Evolutionary conservation across 1,139 yeast genomes (phyloP), one percentile per base, ranked within the genome.

Genomic region (Taphrina betulina): DNA sequence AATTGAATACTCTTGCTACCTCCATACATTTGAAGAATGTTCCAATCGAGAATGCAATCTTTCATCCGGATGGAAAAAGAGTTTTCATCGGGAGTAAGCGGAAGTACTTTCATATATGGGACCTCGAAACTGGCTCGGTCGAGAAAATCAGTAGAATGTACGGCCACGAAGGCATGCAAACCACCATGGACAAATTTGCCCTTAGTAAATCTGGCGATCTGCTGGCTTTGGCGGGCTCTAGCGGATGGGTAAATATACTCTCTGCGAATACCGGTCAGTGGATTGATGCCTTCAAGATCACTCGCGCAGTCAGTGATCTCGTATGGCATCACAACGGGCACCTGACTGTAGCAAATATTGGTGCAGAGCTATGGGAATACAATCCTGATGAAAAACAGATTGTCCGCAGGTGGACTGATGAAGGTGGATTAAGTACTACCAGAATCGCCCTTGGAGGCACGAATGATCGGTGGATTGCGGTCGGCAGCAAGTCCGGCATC

Each of bases 331-430:
- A 26, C 2, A 68, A 69, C 43, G 83, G 83, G 57, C 83, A 81
- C 58, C 68, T 86, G 22, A 70, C 85, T 14, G 81, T 86, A 23
- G 79, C 83, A 19, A 90, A 85, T 66, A 75, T 82, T 0, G 78
- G 80, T n/a, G 97, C 97, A 40, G 95, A 88, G 61, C 79, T 92
- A 1, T 90, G 95, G 95, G 96, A 89, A 64, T 94, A 87, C 72
- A 79, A 79, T 60, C 69, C 84, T 57, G 71, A 70, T 2, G 67
- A 70, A 16, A 69, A 78, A 26, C 74, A 77, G 60, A 76, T 87
- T 22, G 61, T 78, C 1, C 75, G 77, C 57, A 80, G 81, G 66
- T 94, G 98, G 98, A 77, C 76, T 54, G 98, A 94, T 67, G 85
- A 83, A 42, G 85, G 95, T 26, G 95, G 95, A 29, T 76, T 87